Conservation (phyloP, 75 land plant genomes). For the Chamaecyparis obtusa region DNA sequence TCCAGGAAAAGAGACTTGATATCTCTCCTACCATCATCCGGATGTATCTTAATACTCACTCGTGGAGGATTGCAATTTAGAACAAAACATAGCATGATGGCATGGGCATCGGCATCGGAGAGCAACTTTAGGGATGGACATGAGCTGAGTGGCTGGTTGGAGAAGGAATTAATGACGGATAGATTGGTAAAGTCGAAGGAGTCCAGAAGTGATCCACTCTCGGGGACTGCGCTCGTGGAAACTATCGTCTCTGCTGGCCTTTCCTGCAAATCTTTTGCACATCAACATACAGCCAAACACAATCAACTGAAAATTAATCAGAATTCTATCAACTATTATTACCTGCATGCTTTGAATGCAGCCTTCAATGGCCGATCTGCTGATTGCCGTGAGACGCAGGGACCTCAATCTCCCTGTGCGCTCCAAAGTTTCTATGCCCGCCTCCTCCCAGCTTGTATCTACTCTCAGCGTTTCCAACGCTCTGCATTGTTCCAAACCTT, state of each 20-base stretch:
- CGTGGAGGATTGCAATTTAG: not conserved
- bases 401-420: not conserved
- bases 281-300: not conserved
- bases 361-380: not conserved
- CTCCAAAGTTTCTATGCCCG: no score
- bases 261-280: not conserved
- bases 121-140: no score
- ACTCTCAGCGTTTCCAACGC: not conserved
- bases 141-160: rapidly evolving
- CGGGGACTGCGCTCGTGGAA: not conserved
- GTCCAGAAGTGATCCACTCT: not conserved
- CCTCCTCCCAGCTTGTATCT: no score
- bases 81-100: not conserved
- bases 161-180: not conserved
- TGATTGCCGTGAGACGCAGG: not conserved
- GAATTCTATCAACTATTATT: not conserved
- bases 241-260: not conserved
- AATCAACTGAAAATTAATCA: not conserved
- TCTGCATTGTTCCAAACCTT: not conserved
- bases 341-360: not conserved
- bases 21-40: no score
- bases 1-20: no score
- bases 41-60: no score
- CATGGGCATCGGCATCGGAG: not conserved
- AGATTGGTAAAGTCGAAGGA: not conserved